Evolutionary conservation across 495 filamentous ascomycete species (phyloP), one percentile per base, ranked within the genome.

Genomic region (Aspergillus hancockii): DNA sequence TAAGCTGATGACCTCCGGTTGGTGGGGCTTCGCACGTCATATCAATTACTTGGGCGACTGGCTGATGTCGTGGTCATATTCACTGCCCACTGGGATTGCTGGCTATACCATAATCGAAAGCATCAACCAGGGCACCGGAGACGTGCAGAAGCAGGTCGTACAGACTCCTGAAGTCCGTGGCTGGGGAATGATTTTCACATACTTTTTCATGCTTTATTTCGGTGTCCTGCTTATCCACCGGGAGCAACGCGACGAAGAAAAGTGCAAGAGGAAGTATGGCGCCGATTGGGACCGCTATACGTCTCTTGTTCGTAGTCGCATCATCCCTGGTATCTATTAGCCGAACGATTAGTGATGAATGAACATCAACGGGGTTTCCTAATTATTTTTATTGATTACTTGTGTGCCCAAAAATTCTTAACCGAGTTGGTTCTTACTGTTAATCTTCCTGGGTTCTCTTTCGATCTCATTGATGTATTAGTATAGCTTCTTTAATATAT

Each of bases 41-140:
- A 93, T 97, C 79, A 98, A 98, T 76, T 98, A 98, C 71, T 73
- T 96, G n/a, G 95, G 93, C 40, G 94, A 98, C 74, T 98, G 93
- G 93, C 75, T 93, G 54, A 91, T 96, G 86, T 83, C 87, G 16
- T 98, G 92, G 91, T 86, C 91, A 0, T 98, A 93, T 73, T 90
- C 87, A 58, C 79, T 98, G 21, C 94, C 95, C 0, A 97, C 94
- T 7, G 92, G 91, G 6, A 75, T 96, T 56, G 88, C 92, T 0
- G 92, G 92, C 28, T 96, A 92, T 68, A 72, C 81, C 57, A 82
- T 85, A 25, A 70, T 79, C 51, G 70, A 81, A 49, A 72, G 63
- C 43, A 72, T 81, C 49, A 78, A 72, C 62, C 67, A 73, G 7
- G 60, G 69, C 23, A 83, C 79, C 65, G 80, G 85, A 3, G 81